phyloP scores from a whole-genome alignment of 2,329 filamentous ascomycete genomes.

The Arthrobotrys megalospora region DNA sequence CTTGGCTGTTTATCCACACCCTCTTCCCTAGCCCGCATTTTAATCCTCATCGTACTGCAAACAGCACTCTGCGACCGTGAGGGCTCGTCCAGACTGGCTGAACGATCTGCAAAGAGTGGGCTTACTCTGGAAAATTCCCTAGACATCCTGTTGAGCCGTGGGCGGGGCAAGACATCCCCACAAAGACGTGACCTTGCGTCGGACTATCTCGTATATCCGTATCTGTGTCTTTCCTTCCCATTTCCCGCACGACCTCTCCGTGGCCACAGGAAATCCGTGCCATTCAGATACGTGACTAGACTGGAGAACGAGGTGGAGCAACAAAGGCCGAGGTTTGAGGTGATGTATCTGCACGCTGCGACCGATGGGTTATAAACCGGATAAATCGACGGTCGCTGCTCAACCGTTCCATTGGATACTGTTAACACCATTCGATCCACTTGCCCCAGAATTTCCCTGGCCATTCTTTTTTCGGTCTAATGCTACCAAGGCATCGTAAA shows the following conservation, averaged over 20 bases:
- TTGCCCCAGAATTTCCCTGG: conserved; percentile 53
- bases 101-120: conserved; percentile 42
- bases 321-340: conserved; percentile 1
- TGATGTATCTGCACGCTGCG: conserved; percentile 33
- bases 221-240: conserved; percentile 40
- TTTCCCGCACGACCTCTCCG: conserved; percentile 37
- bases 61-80: conserved; percentile 34
- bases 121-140: conserved; percentile 49
- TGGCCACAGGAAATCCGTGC: conserved; percentile 38
- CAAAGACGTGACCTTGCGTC: conserved; percentile 41
- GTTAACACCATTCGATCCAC: conserved; percentile 40
- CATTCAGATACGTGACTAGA: conserved; percentile 27
- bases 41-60: conserved; percentile 42
- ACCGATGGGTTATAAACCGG: conserved; percentile 53
- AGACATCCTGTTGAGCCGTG: conserved; percentile 32
- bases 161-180: conserved; percentile 31
- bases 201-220: conserved; percentile 53
- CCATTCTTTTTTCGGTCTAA: conserved; percentile 45
- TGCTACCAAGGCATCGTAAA: conserved; percentile 38
- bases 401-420: conserved; percentile 45
- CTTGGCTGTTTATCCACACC: conserved; percentile 59
- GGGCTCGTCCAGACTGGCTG: conserved; percentile 31
- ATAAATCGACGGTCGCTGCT: conserved; percentile 43
- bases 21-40: conserved; percentile 54
- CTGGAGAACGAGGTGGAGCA: conserved; percentile 18